Conservation (phyloP, 768 basidiomycete genomes). For the Gymnopilus dilepis region DNA sequence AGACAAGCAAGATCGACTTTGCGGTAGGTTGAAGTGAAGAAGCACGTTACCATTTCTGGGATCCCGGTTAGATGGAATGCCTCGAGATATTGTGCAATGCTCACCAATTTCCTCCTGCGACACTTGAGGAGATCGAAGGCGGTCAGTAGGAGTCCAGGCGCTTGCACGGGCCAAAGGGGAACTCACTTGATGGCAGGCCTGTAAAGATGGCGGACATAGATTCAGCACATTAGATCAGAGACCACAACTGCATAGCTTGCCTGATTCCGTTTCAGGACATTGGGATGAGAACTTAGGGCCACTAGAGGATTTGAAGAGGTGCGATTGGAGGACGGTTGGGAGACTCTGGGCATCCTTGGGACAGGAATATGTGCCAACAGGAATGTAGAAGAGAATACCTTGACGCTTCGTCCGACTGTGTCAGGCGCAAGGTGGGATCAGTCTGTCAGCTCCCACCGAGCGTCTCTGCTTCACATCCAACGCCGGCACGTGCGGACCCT, state of each 20-base stretch:
- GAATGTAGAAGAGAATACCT: constrained; percentile 1
- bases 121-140: constrained; percentile 45
- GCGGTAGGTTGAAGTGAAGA: not conserved
- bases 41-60: constrained; percentile 63
- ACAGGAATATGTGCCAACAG: not conserved
- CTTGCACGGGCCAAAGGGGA: not conserved
- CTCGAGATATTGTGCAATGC: constrained; percentile 27
- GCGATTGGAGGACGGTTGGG: constrained; percentile 23
- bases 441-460: constrained; percentile 19
- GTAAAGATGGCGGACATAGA: constrained; percentile 6
- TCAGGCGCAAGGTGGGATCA: constrained; percentile 27
- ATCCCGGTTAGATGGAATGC: constrained; percentile 13
- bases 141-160: not conserved
- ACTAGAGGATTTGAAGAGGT: constrained; percentile 22
- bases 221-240: constrained; percentile 1
- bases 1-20: constrained; percentile 7
- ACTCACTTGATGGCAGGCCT: constrained; percentile 63
- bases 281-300: constrained; percentile 40
- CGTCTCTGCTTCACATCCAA: constrained; percentile 15
- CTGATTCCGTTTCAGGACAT: constrained; percentile 59
- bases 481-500: not conserved
- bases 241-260: constrained; percentile 29
- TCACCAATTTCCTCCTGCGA: constrained; percentile 73
- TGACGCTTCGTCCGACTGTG: constrained; percentile 12
- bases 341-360: constrained; percentile 27